These are phyloP conservation scores for Parascedosporium putredinis DNA, from an alignment of 2,329 filamentous ascomycete species.

Conservation along the genomic window DNA sequence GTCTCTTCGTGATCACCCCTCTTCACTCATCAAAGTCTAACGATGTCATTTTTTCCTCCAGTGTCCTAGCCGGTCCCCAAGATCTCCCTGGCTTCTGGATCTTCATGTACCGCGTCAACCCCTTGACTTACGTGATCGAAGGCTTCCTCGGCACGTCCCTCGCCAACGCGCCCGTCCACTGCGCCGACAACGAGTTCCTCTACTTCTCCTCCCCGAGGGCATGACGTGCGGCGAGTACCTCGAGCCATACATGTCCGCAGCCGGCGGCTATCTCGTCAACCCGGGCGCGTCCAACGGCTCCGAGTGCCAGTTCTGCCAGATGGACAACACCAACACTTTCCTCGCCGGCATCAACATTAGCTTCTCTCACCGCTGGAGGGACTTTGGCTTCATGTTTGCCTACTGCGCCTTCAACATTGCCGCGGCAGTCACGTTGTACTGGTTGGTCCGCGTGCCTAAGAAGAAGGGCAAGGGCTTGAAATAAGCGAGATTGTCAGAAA, in stretches of 20 bases:
- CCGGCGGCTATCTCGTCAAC: conserved; percentile 39
- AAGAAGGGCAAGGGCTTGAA: conserved; percentile 5
- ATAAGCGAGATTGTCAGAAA: too few species aligned
- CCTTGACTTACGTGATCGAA: conserved; percentile 63
- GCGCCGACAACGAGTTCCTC: conserved; percentile 54
- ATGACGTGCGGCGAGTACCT: conserved; percentile 49
- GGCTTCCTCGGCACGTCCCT: conserved; percentile 55
- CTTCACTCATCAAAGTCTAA: not conserved
- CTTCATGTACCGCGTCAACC: conserved; percentile 64
- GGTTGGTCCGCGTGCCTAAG: conserved; percentile 31
- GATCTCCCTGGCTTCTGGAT: conserved; percentile 65
- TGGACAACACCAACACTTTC: conserved; percentile 29
- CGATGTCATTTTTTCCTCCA: conserved; percentile 11
- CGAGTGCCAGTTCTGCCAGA: conserved; percentile 35
- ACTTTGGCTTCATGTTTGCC: conserved; percentile 45
- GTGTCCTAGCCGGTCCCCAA: conserved; percentile 50
- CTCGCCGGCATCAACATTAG: conserved; percentile 29
- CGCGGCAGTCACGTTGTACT: conserved; percentile 41
- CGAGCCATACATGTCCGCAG: conserved; percentile 27
- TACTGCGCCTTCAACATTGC: conserved; percentile 43
- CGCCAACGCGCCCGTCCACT: conserved; percentile 48
- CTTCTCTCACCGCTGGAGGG: conserved; percentile 44
- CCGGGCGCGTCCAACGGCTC: conserved; percentile 21
- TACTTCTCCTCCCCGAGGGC: conserved; percentile 44
- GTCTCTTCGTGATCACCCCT: not conserved